phyloP scores from a whole-genome alignment of 805 yeast genomes.

The Jamesozyma rosinii region DNA sequence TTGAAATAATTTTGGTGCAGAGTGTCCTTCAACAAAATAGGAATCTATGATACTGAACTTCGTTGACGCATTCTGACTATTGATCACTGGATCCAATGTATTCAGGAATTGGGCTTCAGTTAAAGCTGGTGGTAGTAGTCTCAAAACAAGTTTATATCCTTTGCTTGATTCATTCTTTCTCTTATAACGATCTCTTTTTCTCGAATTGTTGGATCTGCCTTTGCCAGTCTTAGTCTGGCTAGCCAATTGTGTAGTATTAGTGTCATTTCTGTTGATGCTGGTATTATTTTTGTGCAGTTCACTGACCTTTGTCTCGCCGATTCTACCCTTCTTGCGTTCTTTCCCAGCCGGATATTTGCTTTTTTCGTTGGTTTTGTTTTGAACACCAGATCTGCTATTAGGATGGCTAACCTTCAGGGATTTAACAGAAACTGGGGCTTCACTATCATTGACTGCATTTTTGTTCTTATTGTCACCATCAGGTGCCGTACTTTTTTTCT shows the following conservation, averaged over 20 bases:
- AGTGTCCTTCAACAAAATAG: slow-evolving; percentile 28
- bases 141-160: slow-evolving; percentile 28
- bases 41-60: slow-evolving; percentile 27
- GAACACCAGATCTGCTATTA: not conserved
- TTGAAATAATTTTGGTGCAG: slow-evolving; percentile 25
- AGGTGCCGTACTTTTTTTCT: not conserved
- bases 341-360: not conserved
- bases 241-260: not conserved
- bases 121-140: slow-evolving; percentile 39
- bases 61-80: slow-evolving; percentile 19
- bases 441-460: not conserved
- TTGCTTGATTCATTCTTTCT: slow-evolving; percentile 4
- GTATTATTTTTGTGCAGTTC: not conserved
- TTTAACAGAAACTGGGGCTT: not conserved
- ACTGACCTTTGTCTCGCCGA: not conserved
- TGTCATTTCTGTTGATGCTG: not conserved
- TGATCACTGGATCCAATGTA: slow-evolving; percentile 9
- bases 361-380: not conserved
- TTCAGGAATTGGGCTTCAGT: slow-evolving; percentile 26
- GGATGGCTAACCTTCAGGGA: not conserved
- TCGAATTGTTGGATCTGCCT: slow-evolving; percentile 4
- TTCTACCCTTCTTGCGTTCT: not conserved
- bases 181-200: slow-evolving; percentile 6
- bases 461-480: not conserved
- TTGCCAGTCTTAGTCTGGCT: not conserved